Evolutionary conservation across 2,329 filamentous ascomycete species (phyloP), one percentile per base, ranked within the genome.

Genomic region (Aspergillus japonicus): DNA sequence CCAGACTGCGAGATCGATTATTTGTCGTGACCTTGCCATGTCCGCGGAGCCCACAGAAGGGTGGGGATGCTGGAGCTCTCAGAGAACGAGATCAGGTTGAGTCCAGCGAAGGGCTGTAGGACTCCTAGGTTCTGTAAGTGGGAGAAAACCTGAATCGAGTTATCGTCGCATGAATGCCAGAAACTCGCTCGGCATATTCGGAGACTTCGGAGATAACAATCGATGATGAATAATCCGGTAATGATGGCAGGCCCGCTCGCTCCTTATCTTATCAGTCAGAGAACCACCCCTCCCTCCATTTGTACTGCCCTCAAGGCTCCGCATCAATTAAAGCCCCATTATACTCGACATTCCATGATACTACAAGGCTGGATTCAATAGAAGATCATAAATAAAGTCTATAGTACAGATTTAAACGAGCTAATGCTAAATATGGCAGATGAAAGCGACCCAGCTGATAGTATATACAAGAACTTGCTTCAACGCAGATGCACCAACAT

Each of bases 221-320:
- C 19, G 21, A 26, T 26, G 52, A 23, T 54, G 47, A 44, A 55
- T 55, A 55, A 55, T 55, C 53, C 53, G 53, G 29, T 5, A 14
- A 14, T 47, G 24, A 31, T 55, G 29, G 47, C 16, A 47, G 53
- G 44, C 3, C n/a, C 16, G 33, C 14, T 54, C 10, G 23, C 19
- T 23, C 12, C 12, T 26, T 49, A 49, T 24, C 47, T 23, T 44
- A 44, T 44, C 39, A 3, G 39, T 44, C 6, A 4, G 6, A 19
- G 5, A 16, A 44, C 14, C 39, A 16, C 12, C 1, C 21, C 21
- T 4, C 12, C 35, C 12, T 42, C 16, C n/a, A n/a, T n/a, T n/a
- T n/a, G n/a, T n/a, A n/a, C n/a, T n/a, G n/a, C n/a, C n/a, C 12
- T 42, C 16, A 5, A n/a, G 24, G 24, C 4, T 6, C 4, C 1